phyloP scores from a whole-genome alignment of 1,284 basidiomycete genomes.

The Boletus semigastroideus region DNA sequence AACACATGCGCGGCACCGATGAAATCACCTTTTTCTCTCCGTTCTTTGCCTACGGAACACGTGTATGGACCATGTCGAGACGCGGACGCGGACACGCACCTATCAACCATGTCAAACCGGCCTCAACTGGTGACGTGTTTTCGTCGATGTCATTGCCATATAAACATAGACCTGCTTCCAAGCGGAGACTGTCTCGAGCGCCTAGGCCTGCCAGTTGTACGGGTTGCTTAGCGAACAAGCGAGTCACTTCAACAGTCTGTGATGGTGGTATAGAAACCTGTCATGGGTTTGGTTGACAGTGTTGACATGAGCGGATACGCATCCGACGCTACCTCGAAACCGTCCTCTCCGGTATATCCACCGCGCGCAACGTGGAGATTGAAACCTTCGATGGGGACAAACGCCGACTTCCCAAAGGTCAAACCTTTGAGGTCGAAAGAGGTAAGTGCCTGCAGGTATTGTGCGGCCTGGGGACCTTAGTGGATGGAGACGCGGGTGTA shows the following conservation, averaged over 20 bases:
- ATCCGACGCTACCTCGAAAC: constrained; percentile 74
- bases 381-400: constrained; percentile 74
- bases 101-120: constrained; percentile 90
- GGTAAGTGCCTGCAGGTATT: constrained; percentile 74
- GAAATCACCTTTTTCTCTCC: constrained; percentile 72
- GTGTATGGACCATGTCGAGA: background rate
- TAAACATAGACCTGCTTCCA: constrained; percentile 98
- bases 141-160: constrained; percentile 96
- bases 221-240: constrained; percentile 67
- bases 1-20: constrained; percentile 83
- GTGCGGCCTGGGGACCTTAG: constrained; percentile 81
- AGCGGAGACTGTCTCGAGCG: constrained; percentile 88
- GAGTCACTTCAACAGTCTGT: constrained; percentile 71
- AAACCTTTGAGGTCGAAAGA: constrained; percentile 70
- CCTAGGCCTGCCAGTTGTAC: constrained; percentile 91
- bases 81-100: constrained; percentile 42
- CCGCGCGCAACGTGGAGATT: constrained; percentile 92
- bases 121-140: constrained; percentile 84
- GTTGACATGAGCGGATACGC: background rate
- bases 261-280: constrained; percentile 90
- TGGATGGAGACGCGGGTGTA: background rate
- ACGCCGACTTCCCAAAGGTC: constrained; percentile 81
- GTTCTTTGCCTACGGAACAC: constrained; percentile 66
- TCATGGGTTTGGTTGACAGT: background rate
- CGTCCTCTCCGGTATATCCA: constrained; percentile 98